These are phyloP conservation scores for Multifurca ochricompacta DNA, from an alignment of 768 basidiomycete species.

Conservation along the genomic window DNA sequence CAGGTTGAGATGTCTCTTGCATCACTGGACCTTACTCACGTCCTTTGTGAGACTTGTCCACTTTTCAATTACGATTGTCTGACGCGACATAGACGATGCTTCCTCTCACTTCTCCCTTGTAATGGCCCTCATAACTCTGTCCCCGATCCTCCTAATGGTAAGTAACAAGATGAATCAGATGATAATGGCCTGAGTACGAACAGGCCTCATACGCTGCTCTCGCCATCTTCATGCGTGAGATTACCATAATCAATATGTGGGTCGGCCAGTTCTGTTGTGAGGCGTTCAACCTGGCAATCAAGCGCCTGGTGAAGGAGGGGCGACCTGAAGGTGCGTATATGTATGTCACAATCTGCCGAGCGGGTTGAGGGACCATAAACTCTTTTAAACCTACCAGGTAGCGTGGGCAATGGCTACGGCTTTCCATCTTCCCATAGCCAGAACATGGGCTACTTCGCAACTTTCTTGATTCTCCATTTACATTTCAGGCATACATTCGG, in stretches of 20 bases:
- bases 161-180: neutral
- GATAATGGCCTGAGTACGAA: neutral
- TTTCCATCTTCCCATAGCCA: slow-evolving; percentile 88
- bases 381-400: slow-evolving; percentile 31
- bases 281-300: slow-evolving; percentile 59
- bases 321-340: slow-evolving; percentile 55
- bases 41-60: slow-evolving; percentile 23
- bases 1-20: slow-evolving; percentile 7
- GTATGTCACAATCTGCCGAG: neutral
- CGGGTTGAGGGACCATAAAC: neutral
- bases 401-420: slow-evolving; percentile 65
- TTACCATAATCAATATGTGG: slow-evolving; percentile 79
- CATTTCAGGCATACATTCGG: slow-evolving; percentile 60
- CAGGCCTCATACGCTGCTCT: slow-evolving; percentile 77
- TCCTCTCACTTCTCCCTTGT: slow-evolving; percentile 25
- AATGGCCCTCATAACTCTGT: slow-evolving; percentile 29
- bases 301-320: slow-evolving; percentile 57
- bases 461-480: slow-evolving; percentile 69
- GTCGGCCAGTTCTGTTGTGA: slow-evolving; percentile 69
- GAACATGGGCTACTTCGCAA: slow-evolving; percentile 81
- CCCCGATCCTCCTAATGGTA: slow-evolving; percentile 29
- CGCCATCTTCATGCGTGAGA: slow-evolving; percentile 68
- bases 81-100: slow-evolving; percentile 25
- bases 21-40: slow-evolving; percentile 26
- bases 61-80: neutral